Percentiles rank a stretch among this genome's conserved stretches.
Evolutionary conservation across 2,329 filamentous ascomycete species (phyloP).

Genomic region (Fulvia fulva): DNA sequence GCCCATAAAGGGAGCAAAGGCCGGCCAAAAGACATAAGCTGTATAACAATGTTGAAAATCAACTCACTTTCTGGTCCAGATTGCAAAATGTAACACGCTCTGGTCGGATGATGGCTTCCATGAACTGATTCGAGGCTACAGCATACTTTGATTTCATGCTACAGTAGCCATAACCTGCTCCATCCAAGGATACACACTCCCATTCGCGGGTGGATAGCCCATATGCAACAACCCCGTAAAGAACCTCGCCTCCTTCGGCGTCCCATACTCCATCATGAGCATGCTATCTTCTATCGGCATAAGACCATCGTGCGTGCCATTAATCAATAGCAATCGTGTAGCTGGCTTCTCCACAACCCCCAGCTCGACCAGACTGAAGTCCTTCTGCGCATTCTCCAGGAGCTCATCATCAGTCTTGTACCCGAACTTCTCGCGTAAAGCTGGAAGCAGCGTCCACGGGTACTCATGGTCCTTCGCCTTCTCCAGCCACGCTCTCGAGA

Average conservation of each 20-base stretch:
- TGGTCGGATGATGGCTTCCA: no score
- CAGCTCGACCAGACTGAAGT: slow-evolving; percentile 60
- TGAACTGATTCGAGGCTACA: no score
- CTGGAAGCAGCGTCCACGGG: slow-evolving; percentile 35
- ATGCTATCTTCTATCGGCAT: slow-evolving; percentile 67
- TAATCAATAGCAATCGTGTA: slow-evolving; percentile 55
- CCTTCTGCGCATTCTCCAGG: slow-evolving; percentile 51
- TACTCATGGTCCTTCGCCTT: slow-evolving; percentile 63
- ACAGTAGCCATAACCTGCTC: slow-evolving; percentile 47
- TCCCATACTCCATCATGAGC: slow-evolving; percentile 61
- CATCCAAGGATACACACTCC: slow-evolving; percentile 59
- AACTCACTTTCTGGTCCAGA: no score
- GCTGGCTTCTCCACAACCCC: slow-evolving; percentile 55
- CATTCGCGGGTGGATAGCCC: slow-evolving; percentile 62
- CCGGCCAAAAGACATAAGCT: background rate
- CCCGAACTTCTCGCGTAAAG: slow-evolving; percentile 60
- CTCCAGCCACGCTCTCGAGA: slow-evolving; percentile 57
- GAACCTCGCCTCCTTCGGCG: slow-evolving; percentile 63
- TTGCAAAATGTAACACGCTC: no score
- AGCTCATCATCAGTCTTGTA: slow-evolving; percentile 56
- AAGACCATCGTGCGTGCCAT: slow-evolving; percentile 60
- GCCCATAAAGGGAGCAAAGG: background rate
- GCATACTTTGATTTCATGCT: no score
- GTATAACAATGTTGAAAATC: background rate
- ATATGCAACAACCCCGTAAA: slow-evolving; percentile 61